These are phyloP conservation scores for Hyaloscypha hepaticicola DNA, from an alignment of 495 filamentous ascomycete genomes.

Conservation along the genomic window DNA sequence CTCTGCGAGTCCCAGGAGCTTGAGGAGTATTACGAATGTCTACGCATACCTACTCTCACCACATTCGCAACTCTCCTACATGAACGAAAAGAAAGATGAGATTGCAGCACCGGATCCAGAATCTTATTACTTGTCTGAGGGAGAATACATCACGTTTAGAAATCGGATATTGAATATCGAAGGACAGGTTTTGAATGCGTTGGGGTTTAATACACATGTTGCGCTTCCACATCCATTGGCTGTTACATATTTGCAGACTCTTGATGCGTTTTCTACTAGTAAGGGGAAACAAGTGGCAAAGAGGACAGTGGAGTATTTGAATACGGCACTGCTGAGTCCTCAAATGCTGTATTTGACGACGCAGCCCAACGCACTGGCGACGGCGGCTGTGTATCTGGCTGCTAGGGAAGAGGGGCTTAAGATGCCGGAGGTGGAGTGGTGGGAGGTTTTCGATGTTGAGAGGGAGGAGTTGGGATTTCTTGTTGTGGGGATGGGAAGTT, in stretches of 20 bases:
- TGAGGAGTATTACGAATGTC: conserved; percentile 78
- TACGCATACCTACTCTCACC: conserved; percentile 78
- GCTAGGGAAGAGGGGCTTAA: conserved; percentile 75
- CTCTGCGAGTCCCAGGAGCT: conserved; percentile 70
- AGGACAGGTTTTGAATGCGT: conserved; percentile 66
- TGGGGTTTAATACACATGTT: conserved; percentile 82
- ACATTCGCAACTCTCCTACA: conserved; percentile 53
- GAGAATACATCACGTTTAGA: conserved; percentile 61
- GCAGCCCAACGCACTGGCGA: conserved; percentile 81
- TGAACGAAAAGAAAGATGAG: conserved; percentile 7
- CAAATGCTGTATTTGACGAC: conserved; percentile 90
- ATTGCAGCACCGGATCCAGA: conserved; percentile 46
- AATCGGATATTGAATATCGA: conserved; percentile 66
- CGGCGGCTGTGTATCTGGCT: conserved; percentile 85
- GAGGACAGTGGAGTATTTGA: conserved; percentile 69
- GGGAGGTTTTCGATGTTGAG: conserved; percentile 98
- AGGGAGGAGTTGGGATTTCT: conserved; percentile 93
- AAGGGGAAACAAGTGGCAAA: conserved; percentile 49
- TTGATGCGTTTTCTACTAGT: conserved; percentile 54
- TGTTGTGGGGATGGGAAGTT: conserved; percentile 80
- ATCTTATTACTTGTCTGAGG: conserved; percentile 72
- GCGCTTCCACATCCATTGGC: conserved; percentile 83
- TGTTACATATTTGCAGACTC: conserved; percentile 88
- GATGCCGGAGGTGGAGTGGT: conserved; percentile 83
- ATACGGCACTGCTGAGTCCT: conserved; percentile 78